Base-by-base conservation (phyloP, 768 basidiomycete genomes). In the Phylloporus rhodoxanthus region DNA sequence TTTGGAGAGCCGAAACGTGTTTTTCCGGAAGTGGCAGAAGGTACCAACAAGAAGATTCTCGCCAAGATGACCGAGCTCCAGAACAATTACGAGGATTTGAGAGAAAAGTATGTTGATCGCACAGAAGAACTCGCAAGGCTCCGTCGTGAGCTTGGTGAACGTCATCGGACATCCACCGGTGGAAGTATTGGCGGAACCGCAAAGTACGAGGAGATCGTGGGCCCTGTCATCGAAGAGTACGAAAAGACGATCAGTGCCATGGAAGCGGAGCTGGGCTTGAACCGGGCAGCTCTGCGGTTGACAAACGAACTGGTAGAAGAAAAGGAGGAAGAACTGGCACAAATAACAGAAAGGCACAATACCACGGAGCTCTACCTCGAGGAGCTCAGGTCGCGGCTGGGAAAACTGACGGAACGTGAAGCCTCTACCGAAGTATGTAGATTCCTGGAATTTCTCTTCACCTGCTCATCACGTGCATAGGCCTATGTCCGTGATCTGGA, bases 141-240 rank as follows among this genome's bases (percentile, higher is more conserved):
- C 45, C 78, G 87, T 43, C 76, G 84, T 44, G 88, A 90, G 60
- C 75, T 90, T 19, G 88, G 87, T 33, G 87, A 88, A 61, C 80
- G 75, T 62, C 83, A 87, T 56, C 77, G 86, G 34, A 58, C 65
- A 17, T 80, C 80, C 26, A 62, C 57, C 23, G 75, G 79, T 8
- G 87, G 87, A 25, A 77, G 79, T 29, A 59, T 84, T 19, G 78
- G 80, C 3, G 87, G 81, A 15, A 87, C 83, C 3, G 83, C 76
- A 52, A 85, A 84, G 60, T 91, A 91, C 60, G 91, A 91, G 61
- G 91, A 91, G 68, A 92, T 88, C 54, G 94, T 98, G 19, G 94
- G 92, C 14, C 95, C 95, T 2, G 93, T 99, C 58, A 96, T 99
- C 45, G 90, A 96, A 69, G 93, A 97, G 70, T 99, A 99, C 68